Evolutionary conservation across 2,329 filamentous ascomycete genomes (phyloP), one percentile per base, ranked within the genome.

Genomic region (Mycosphaerella arachidis): DNA sequence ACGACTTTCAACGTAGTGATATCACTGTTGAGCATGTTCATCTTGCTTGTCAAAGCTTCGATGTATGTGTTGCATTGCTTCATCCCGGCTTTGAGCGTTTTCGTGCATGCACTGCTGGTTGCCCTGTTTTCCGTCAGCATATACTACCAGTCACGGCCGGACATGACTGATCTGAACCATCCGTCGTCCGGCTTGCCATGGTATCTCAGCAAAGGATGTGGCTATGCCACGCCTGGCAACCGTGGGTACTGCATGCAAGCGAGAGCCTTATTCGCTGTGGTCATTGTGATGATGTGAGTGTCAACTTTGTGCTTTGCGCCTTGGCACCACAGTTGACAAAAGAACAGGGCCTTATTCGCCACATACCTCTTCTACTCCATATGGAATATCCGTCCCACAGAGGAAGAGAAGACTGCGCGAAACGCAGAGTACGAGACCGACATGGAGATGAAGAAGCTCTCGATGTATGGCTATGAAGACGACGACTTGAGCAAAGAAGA

Each of bases 1-100:
- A 91, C 89, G 52, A 80, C 87, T 67, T 91, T 84, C 77, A 91
- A 92, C 70, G 84, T 92, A 66, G 87, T 87, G 70, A 87, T 92
- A 66, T 88, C 88, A 40, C 83, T 93, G 65, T 79, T 91, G 56
- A 86, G 85, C 59, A 87, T 90, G 73, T 93, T 93, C 78, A 81
- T 91, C 72, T 82, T 91, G 63, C 81, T 92, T 48, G 79, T 82
- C 73, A 92, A 91, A 78, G 80, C 84, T 64, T 84, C 88, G 62
- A 80, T 84, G 69, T 86, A 84, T 75, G 84, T 90, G 69, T 85
- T 92, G 81, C 85, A 87, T 72, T 77, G 87, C 68, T 91, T 86
- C 80, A 85, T 81, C 66, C 90, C 90, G 6, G 71, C 90, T 61
- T 60, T 92, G 58, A 85, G 84, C 60, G 72, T 84, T 27, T 62